phyloP scores from a whole-genome alignment of 2,329 filamentous ascomycete species.

The Trichoderma harzianum region DNA sequence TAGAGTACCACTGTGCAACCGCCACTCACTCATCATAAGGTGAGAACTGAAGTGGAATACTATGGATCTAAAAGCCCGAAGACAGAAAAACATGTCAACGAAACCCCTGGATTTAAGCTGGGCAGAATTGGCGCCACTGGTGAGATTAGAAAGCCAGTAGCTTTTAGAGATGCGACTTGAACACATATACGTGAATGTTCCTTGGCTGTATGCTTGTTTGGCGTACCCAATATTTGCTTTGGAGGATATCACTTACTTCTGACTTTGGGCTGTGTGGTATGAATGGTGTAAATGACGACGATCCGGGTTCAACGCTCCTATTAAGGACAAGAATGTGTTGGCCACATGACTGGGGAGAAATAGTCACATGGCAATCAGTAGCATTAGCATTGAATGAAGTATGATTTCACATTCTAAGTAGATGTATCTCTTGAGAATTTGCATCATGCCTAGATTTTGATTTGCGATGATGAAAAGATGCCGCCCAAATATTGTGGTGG shows the following conservation, averaged over 20 bases:
- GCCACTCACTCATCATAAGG: not conserved
- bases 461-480: not conserved
- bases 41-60: not conserved
- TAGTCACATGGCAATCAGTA: not conserved
- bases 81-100: not conserved
- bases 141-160: not conserved
- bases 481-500: too few relatives aligned
- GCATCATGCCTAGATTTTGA: not conserved
- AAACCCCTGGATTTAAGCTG: not conserved
- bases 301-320: not conserved
- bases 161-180: not conserved
- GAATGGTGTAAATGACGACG: not conserved
- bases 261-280: not conserved
- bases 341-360: not conserved
- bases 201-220: not conserved
- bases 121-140: not conserved
- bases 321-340: not conserved
- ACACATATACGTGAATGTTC: not conserved
- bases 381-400: not conserved
- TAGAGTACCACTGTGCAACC: not conserved
- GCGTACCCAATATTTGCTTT: not conserved
- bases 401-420: not conserved
- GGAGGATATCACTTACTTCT: not conserved
- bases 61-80: not conserved
- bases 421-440: not conserved